Evolutionary conservation across 2,329 filamentous ascomycete genomes (phyloP), one percentile per base, ranked within the genome.

Genomic region (Albifimbria verrucaria): DNA sequence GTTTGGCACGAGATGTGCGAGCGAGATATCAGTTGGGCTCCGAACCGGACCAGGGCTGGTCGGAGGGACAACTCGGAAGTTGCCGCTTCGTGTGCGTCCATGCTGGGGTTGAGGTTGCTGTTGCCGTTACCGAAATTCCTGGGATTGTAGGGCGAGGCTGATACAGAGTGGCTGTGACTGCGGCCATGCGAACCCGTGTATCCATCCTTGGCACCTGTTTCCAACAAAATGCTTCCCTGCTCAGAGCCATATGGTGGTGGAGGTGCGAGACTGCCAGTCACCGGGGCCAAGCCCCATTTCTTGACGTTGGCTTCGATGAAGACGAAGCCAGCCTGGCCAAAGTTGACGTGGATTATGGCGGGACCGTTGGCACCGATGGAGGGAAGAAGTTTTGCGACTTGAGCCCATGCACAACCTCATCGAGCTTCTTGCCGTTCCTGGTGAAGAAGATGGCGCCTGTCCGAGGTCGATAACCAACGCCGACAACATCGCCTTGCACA

Each of bases 271-370:
- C 91, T 96, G 54, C 94, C 94, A 2, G 91, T 97, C 82, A 95
- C 95, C 5, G 94, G 94, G 47, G 94, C 94, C 52, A 99, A 77
- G 2, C 94, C 94, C 94, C 94, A 99, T 78, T 97, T 99, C 84
- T 99, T 99, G 55, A 99, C 94, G 65, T 99, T 99, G 57, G 93
- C 94, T 73, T 99, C 94, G 62, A 99, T 97, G 67, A 97, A 99
- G 48, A 99, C 94, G 67, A 97, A 99, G 28, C 94, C 94, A 66
- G 94, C 90, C 69, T 99, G 94, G 7, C 94, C 94, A 69, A 99
- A 95, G 70, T 99, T 99, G 67, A 97, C 94, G 68, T 99, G 93
- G 1, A 99, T 84, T 26, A 87, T 87, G 64, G 90, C 92, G 17
- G 94, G 94, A 1, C 94, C 94, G 66, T 94, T 97, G 53, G 94